These are phyloP conservation scores for Plantago major DNA, from an alignment of 257 asterid species.

Conservation along the genomic window DNA sequence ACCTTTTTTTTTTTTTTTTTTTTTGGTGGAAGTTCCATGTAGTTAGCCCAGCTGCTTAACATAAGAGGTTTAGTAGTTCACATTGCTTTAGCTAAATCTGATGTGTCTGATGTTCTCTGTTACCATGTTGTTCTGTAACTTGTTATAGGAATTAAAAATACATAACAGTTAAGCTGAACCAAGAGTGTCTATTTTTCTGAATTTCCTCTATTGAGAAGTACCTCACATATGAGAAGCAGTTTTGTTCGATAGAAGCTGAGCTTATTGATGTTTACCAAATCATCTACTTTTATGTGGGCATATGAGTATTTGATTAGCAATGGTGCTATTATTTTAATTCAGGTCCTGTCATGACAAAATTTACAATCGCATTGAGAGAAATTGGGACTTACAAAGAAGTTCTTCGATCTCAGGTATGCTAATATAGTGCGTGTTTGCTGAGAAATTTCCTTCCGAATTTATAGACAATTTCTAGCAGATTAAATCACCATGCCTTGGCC, in stretches of 20 bases:
- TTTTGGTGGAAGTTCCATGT: too few species aligned
- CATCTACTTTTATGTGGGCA: constrained; percentile 8
- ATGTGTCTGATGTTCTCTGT: background rate
- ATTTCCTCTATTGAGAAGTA: too few species aligned
- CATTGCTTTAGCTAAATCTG: constrained; percentile 7
- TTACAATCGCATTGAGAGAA: constrained; percentile 96
- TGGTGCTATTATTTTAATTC: constrained; percentile 25
- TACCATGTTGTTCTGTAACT: too few species aligned
- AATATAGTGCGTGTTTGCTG: constrained; percentile 4
- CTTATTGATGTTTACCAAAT: background rate
- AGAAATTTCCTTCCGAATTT: background rate
- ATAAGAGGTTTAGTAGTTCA: background rate
- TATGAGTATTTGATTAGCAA: constrained; percentile 14
- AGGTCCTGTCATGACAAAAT: constrained; percentile 99
- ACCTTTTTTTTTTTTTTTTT: too few species aligned
- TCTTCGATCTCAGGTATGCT: constrained; percentile 94
- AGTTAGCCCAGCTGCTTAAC: too few species aligned
- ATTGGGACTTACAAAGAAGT: constrained; percentile 99
- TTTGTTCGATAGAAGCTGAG: background rate
- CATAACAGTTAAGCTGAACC: too few species aligned
- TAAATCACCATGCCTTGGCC: too few species aligned
- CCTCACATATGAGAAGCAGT: too few species aligned
- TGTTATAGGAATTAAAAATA: too few species aligned
- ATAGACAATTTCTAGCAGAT: background rate
- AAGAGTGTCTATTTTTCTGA: too few species aligned